A percentile compares a stretch with the other conserved stretches of the same genome.
Conservation (phyloP, 2,329 filamentous ascomycete species). For the Stachybotrys chartarum region DNA sequence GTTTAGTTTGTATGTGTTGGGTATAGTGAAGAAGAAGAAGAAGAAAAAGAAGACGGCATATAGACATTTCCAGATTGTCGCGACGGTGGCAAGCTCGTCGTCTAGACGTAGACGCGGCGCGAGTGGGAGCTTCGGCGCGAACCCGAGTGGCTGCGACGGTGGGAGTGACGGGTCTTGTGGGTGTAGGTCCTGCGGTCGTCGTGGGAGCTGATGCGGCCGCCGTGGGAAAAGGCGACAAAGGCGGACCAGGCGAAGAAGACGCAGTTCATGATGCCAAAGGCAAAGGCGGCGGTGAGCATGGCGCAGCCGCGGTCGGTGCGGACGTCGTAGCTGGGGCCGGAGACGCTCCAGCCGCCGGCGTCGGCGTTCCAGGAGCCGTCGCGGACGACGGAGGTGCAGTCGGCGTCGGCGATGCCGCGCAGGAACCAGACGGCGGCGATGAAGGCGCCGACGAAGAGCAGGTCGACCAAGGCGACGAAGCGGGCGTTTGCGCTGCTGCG, state of each 20-base stretch:
- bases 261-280: constrained; percentile 81
- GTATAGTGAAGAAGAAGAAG: background rate
- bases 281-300: constrained; percentile 88
- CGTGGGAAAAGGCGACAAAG: constrained; percentile 59
- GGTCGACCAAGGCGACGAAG: constrained; percentile 54
- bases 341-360: constrained; percentile 54
- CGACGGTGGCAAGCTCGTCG: background rate
- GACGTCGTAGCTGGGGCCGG: constrained; percentile 42
- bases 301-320: constrained; percentile 69
- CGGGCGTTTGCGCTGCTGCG: constrained; percentile 52
- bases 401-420: constrained; percentile 49
- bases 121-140: constrained; percentile 38
- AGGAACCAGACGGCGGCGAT: constrained; percentile 56
- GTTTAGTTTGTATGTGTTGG: background rate
- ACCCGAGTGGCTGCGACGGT: constrained; percentile 30
- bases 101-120: constrained; percentile 42
- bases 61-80: background rate
- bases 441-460: constrained; percentile 55
- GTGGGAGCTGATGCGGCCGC: constrained; percentile 41
- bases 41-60: background rate
- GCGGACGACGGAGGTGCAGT: constrained; percentile 57
- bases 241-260: constrained; percentile 75
- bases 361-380: constrained; percentile 45
- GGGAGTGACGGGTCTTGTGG: constrained; percentile 30
- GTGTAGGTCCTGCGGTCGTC: constrained; percentile 27